phyloP scores from a whole-genome alignment of 495 filamentous ascomycete species.

The Tuber magnatum region DNA sequence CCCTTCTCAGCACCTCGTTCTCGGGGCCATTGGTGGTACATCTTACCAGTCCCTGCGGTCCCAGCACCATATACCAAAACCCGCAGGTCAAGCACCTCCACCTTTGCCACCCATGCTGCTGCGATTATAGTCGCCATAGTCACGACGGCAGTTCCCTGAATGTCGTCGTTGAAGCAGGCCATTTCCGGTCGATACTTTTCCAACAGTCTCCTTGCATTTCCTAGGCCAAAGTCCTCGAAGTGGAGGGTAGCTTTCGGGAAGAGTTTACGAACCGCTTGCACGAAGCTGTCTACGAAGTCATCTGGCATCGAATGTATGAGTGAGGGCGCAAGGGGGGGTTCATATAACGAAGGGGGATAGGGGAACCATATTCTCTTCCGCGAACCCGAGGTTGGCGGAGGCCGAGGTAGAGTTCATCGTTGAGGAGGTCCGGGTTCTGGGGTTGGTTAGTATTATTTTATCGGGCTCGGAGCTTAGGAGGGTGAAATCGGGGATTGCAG shows the following conservation, averaged over 20 bases:
- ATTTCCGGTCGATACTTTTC: slow-evolving; percentile 65
- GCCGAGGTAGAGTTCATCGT: slow-evolving; percentile 78
- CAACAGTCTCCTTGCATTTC: slow-evolving; percentile 59
- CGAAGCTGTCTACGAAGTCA: slow-evolving; percentile 66
- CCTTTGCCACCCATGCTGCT: slow-evolving; percentile 59
- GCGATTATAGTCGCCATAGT: slow-evolving; percentile 75
- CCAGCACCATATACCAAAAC: slow-evolving; percentile 74
- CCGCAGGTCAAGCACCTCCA: slow-evolving; percentile 59
- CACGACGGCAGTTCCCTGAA: slow-evolving; percentile 83
- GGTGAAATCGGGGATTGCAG: slow-evolving; percentile 5
- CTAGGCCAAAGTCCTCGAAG: slow-evolving; percentile 60
- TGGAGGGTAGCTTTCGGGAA: slow-evolving; percentile 81
- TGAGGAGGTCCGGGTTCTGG: slow-evolving; percentile 65
- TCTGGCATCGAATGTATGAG: slow-evolving; percentile 39
- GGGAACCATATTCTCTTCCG: slow-evolving; percentile 61
- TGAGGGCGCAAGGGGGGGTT: slow-evolving; percentile 10
- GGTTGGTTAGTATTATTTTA: slow-evolving; percentile 16
- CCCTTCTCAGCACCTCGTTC: neutral
- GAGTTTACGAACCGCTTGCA: slow-evolving; percentile 56
- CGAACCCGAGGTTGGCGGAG: slow-evolving; percentile 57
- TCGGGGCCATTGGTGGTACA: neutral
- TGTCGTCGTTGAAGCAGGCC: slow-evolving; percentile 86
- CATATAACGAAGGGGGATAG: neutral
- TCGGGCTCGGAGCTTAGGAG: neutral
- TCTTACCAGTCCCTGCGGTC: slow-evolving; percentile 64